Evolutionary conservation across 2,329 filamentous ascomycete genomes (phyloP).

Genomic region (Aspergillus bombycis): DNA sequence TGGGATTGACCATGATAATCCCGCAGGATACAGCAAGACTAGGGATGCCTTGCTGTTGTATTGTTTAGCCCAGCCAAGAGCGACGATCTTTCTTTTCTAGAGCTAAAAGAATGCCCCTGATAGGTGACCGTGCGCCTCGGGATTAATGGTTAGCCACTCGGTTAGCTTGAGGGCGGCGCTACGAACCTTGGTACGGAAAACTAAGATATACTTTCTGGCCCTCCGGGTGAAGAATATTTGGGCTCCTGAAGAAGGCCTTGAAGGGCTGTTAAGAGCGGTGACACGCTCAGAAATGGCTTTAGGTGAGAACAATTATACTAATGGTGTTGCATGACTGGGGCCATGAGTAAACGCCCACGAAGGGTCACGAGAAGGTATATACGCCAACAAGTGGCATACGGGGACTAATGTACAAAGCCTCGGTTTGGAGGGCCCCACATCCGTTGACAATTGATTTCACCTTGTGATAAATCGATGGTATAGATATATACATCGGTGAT

Average conservation of each 20-base stretch:
- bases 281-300: no score
- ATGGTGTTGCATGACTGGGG: no score
- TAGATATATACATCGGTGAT: background rate
- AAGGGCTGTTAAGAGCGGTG: conserved; percentile 1
- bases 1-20: background rate
- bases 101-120: background rate
- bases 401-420: conserved; percentile 15
- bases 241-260: background rate
- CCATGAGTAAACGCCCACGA: no score
- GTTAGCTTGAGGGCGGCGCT: background rate
- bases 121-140: background rate
- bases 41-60: background rate
- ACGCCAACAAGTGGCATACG: no score
- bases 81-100: background rate
- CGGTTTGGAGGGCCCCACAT: conserved; percentile 8
- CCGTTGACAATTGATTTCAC: conserved; percentile 8
- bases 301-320: no score
- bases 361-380: no score
- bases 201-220: background rate
- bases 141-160: background rate
- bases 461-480: conserved; percentile 14
- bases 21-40: background rate
- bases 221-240: background rate
- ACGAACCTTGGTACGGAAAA: background rate
- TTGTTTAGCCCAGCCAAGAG: background rate